These are phyloP conservation scores for Arthrobotrys entomopaga DNA, from an alignment of 2,329 filamentous ascomycete species.

Conservation along the genomic window DNA sequence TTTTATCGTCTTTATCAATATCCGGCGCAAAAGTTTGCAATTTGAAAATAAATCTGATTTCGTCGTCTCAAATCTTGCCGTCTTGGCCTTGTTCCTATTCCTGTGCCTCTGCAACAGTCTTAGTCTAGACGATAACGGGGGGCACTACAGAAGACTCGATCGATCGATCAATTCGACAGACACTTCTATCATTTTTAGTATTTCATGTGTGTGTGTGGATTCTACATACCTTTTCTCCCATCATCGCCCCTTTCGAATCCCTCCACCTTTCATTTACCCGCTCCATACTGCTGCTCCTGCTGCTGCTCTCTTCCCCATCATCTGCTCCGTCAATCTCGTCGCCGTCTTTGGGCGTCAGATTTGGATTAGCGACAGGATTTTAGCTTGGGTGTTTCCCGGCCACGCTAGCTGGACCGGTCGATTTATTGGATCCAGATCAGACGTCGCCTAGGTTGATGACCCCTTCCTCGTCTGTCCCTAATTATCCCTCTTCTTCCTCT, in stretches of 20 bases:
- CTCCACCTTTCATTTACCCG: not conserved
- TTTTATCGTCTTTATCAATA: conserved; percentile 13
- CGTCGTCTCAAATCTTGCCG: not conserved
- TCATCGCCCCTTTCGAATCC: not conserved
- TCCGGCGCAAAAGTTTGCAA: conserved; percentile 45
- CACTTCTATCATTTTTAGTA: too few species aligned
- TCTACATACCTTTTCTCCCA: not conserved
- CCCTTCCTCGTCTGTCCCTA: conserved; percentile 11
- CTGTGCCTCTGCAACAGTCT: conserved; percentile 2
- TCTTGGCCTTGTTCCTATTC: not conserved
- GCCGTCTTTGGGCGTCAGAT: conserved; percentile 47
- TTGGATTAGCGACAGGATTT: conserved; percentile 37
- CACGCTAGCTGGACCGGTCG: conserved; percentile 22
- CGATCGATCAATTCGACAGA: not conserved
- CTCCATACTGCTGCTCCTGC: not conserved
- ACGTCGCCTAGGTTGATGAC: conserved; percentile 10
- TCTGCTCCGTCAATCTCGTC: not conserved
- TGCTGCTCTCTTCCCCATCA: not conserved
- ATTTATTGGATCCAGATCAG: conserved; percentile 1
- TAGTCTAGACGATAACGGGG: not conserved
- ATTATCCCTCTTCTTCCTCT: conserved; percentile 17
- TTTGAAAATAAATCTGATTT: conserved; percentile 11
- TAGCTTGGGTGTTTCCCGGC: conserved; percentile 42
- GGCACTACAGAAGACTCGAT: not conserved
- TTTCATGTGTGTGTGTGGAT: too few species aligned